Evolutionary conservation across 192 early-diverging fungal genomes (phyloP).

Genomic region (Coemansia sp.): DNA sequence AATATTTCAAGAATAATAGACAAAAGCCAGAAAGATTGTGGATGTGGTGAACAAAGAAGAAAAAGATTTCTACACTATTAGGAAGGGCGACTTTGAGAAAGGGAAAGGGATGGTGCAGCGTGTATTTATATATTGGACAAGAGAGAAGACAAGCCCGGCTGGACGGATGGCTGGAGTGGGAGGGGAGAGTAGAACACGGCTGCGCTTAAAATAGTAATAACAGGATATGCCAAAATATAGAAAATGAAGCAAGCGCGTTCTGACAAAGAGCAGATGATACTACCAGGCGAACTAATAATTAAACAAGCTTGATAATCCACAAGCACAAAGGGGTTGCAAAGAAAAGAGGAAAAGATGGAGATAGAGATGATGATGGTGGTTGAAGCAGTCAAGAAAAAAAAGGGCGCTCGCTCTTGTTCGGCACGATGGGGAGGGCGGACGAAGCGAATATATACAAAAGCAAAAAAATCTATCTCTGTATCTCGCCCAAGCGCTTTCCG

Average conservation of each 20-base stretch:
- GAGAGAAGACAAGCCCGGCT: background rate
- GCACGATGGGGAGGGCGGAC: background rate
- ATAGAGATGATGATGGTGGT: background rate
- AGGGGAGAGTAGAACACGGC: background rate
- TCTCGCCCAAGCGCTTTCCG: no score
- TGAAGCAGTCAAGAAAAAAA: background rate
- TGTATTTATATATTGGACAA: background rate
- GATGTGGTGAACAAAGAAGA: conserved; percentile 2
- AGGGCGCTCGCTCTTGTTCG: background rate
- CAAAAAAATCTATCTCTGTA: no score
- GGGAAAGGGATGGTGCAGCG: background rate
- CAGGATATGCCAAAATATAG: conserved; percentile 5
- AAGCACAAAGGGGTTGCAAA: background rate
- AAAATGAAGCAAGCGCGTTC: background rate
- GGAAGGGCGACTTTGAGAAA: background rate
- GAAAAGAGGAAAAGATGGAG: conserved; percentile 15
- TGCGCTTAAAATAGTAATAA: background rate
- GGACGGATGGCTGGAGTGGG: background rate
- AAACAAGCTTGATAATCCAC: background rate
- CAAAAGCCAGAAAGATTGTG: background rate
- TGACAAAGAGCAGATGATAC: conserved; percentile 8
- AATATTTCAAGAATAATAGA: background rate
- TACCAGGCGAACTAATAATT: background rate
- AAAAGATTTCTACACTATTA: background rate
- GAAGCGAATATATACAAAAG: conserved; percentile 3